Conservation (phyloP, 257 asterid species). For the Nemophila menziesii region DNA sequence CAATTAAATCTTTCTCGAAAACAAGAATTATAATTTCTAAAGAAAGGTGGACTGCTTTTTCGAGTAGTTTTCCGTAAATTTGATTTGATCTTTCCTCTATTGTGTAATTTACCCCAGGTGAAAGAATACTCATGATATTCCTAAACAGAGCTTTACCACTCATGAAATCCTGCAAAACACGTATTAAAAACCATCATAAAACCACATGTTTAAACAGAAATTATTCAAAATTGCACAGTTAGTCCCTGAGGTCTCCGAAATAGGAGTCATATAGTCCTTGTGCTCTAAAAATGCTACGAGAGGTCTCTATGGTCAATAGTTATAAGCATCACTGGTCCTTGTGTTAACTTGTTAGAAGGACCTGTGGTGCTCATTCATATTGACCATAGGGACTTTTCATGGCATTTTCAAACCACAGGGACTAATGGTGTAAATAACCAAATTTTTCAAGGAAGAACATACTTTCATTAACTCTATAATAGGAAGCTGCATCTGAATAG, state of each 20-base stretch:
- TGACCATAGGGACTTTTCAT: no score
- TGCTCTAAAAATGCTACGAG: no score
- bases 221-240: no score
- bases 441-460: constrained; percentile 5
- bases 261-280: no score
- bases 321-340: no score
- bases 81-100: constrained; percentile 59
- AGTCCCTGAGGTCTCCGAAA: not conserved
- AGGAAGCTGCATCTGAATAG: constrained; percentile 65
- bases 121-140: constrained; percentile 67
- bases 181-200: not conserved
- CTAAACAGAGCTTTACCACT: constrained; percentile 82
- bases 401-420: no score
- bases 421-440: no score
- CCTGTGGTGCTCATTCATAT: no score
- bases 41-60: constrained; percentile 68
- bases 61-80: constrained; percentile 69
- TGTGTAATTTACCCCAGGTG: constrained; percentile 67
- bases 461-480: constrained; percentile 80
- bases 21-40: constrained; percentile 72
- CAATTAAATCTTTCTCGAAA: constrained; percentile 65
- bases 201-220: constrained; percentile 3
- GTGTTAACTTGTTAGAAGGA: no score
- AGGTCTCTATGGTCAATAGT: no score
- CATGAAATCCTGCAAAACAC: constrained; percentile 74